Base-by-base conservation (phyloP, 2,329 filamentous ascomycete species). In the Berkeleyomyces rouxiae region DNA sequence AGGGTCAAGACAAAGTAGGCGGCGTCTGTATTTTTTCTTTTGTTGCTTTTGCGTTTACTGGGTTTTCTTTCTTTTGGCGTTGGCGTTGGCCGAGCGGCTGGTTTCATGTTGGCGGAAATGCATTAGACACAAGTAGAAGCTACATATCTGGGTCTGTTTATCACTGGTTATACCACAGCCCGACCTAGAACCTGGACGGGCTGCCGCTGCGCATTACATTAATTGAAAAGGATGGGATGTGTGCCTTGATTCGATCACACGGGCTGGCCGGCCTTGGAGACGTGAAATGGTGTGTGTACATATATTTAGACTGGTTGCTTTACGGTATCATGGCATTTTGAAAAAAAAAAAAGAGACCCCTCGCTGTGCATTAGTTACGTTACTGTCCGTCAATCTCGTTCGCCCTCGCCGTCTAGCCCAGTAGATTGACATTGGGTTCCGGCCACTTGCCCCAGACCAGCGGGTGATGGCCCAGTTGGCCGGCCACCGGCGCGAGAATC, bases 381-480 rank as follows among this genome's bases (percentile, higher is more conserved):
- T 23, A 23, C 23, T 23, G 23, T 23, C 23, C 23, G 23, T 23
- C 23, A 23, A 23, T 23, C 23, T 23, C 23, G 23, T 11, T 16
- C 33, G 9, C 9, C 23, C 31, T 23, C 13, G 11, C 44, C 33
- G 3, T 64, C 66, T 68, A 77, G 63, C 83, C 84, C 49, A 92
- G 79, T 67, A 95, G 72, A 62, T 89, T 90, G 62, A 91, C 83
- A 65, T 87, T 85, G 59, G 88, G 86, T 70, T 95, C 90, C 1
- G 92, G 92, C 87, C 89, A 96, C 63, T 77, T 83, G 7, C 89
- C 90, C 84, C 88, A 87, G 16, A 97, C 78, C 69, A 97, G 77
- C 4, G 92, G 90, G 70, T 85, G 80, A 67, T 87, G 82, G 0
- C 89, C 90, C 65, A 96, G 78, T 64, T 87, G 80, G 2, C 90